These are phyloP conservation scores for Spathaspora sp. DNA, from an alignment of 805 yeast species.

Conservation along the genomic window DNA sequence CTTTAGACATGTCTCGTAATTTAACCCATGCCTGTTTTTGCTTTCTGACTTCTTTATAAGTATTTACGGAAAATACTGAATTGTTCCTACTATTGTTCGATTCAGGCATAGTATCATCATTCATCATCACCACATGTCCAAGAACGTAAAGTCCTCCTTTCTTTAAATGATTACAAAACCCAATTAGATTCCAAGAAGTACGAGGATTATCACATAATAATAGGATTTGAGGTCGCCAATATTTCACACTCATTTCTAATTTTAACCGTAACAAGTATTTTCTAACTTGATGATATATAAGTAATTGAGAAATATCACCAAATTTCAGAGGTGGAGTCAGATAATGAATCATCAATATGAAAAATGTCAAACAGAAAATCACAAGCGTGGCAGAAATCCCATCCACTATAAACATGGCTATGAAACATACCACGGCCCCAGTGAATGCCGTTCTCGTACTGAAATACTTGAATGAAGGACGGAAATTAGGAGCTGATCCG, in stretches of 20 bases:
- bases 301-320: slow-evolving; percentile 96
- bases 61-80: slow-evolving; percentile 29
- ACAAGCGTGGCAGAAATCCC: slow-evolving; percentile 82
- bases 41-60: slow-evolving; percentile 63
- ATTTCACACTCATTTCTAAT: slow-evolving; percentile 87
- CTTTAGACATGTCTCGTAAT: slow-evolving; percentile 68
- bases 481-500: slow-evolving; percentile 95
- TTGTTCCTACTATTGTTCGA: slow-evolving; percentile 38
- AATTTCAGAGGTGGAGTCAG: slow-evolving; percentile 92
- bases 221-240: slow-evolving; percentile 96
- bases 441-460: slow-evolving; percentile 73
- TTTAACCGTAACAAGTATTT: slow-evolving; percentile 79
- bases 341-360: slow-evolving; percentile 81
- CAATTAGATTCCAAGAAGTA: slow-evolving; percentile 85
- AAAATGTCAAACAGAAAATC: slow-evolving; percentile 56
- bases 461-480: slow-evolving; percentile 92
- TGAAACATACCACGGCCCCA: slow-evolving; percentile 67
- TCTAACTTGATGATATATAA: slow-evolving; percentile 94
- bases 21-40: slow-evolving; percentile 83
- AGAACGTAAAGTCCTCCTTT: slow-evolving; percentile 91
- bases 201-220: slow-evolving; percentile 88
- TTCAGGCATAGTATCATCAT: slow-evolving; percentile 24
- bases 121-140: slow-evolving; percentile 83
- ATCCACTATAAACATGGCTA: slow-evolving; percentile 94
- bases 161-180: slow-evolving; percentile 89